A percentile compares a stretch with the other conserved stretches of the same genome.
Conservation (phyloP, 768 basidiomycete species). For the Termitomyces heimii region DNA sequence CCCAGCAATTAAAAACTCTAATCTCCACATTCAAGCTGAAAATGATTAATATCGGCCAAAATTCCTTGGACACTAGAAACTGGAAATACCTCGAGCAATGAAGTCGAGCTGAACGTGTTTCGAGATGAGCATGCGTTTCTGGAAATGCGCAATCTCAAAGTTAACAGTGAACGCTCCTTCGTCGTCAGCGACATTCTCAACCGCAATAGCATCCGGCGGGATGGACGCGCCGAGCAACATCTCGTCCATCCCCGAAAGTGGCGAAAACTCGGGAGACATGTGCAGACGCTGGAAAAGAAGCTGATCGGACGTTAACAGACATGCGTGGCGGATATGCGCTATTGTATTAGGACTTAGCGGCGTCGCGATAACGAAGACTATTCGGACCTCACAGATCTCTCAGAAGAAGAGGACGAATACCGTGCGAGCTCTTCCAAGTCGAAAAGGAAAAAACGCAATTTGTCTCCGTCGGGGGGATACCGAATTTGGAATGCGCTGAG, state of each 20-base stretch:
- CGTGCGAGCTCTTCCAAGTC: not conserved
- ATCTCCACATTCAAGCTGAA: constrained; percentile 59
- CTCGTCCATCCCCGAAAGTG: constrained; percentile 48
- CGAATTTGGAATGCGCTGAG: constrained; percentile 36
- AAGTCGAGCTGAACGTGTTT: constrained; percentile 54
- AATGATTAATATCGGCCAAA: too few species aligned
- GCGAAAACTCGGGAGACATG: constrained; percentile 44
- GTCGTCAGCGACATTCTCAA: constrained; percentile 45
- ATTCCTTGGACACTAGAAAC: too few species aligned
- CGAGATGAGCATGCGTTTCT: constrained; percentile 65
- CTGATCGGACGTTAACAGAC: constrained; percentile 57
- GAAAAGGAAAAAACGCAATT: constrained; percentile 13
- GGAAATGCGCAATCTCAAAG: constrained; percentile 52
- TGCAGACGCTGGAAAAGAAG: constrained; percentile 54
- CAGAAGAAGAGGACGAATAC: constrained; percentile 18
- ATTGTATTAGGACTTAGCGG: too few species aligned
- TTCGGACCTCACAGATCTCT: constrained; percentile 28
- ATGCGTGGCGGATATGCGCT: constrained; percentile 61
- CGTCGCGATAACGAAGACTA: constrained; percentile 24
- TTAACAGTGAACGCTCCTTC: constrained; percentile 49
- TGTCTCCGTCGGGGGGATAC: constrained; percentile 17
- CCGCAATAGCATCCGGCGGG: constrained; percentile 46
- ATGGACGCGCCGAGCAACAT: constrained; percentile 36
- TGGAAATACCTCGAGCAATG: constrained; percentile 42
- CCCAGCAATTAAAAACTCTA: constrained; percentile 35